These are phyloP conservation scores for Kluyveromyces sp. DNA, from an alignment of 1,139 yeast genomes.

Conservation along the genomic window DNA sequence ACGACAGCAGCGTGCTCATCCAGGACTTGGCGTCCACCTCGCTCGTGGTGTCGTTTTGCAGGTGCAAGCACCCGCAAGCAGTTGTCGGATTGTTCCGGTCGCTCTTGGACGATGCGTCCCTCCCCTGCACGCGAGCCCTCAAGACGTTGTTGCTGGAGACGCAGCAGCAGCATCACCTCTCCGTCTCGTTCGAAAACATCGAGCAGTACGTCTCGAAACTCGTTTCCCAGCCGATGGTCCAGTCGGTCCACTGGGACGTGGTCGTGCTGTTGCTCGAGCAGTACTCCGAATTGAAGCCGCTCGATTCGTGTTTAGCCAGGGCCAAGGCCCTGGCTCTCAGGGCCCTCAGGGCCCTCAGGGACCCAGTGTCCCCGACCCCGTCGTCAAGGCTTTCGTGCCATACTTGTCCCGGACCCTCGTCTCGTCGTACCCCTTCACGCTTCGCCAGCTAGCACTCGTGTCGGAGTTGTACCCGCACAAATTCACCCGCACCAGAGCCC, in stretches of 20 bases:
- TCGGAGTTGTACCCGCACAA: conserved; percentile 1
- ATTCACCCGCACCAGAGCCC: neutral
- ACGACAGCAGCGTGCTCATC: conserved; percentile 3
- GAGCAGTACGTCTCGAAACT: neutral
- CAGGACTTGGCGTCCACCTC: conserved; percentile 3
- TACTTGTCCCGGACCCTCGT: neutral
- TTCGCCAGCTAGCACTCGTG: neutral
- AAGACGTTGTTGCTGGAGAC: conserved; percentile 3
- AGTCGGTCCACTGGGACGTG: conserved; percentile 5
- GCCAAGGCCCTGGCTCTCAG: neutral
- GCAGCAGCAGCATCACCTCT: neutral
- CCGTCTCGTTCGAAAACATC: neutral
- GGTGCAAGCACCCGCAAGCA: neutral
- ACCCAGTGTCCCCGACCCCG: neutral
- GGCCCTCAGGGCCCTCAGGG: no score
- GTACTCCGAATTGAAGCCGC: neutral
- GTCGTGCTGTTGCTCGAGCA: conserved; percentile 1
- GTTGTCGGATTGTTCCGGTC: neutral
- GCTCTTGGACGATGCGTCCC: conserved; percentile 1
- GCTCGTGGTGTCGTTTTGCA: conserved; percentile 1
- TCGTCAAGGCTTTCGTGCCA: neutral
- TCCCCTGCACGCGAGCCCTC: conserved; percentile 4
- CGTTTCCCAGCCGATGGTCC: neutral
- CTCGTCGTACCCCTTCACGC: neutral
- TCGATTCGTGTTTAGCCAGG: neutral